Percentiles rank a stretch among this genome's conserved stretches.
These are phyloP conservation scores for Leccinum olivaceopallidum DNA, from an alignment of 768 basidiomycete genomes.

Conservation along the genomic window DNA sequence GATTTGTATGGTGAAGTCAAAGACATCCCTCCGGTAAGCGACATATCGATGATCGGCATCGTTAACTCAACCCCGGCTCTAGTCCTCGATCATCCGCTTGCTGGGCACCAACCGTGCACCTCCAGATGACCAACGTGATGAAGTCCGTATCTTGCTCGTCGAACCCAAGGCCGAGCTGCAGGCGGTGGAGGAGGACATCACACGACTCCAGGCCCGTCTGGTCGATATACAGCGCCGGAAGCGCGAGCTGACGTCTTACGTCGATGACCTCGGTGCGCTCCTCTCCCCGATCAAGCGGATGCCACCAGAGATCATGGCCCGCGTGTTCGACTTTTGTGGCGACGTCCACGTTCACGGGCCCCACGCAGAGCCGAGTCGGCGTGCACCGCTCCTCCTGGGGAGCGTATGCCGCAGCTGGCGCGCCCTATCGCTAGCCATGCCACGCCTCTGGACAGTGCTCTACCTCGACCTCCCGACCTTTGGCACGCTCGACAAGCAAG, in stretches of 20 bases:
- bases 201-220: conserved; percentile 31
- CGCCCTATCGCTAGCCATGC: conserved; percentile 27
- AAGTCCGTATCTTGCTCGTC: conserved; percentile 25
- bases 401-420: conserved; percentile 33
- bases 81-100: conserved; percentile 34
- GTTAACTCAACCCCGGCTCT: conserved; percentile 8
- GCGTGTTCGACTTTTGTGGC: conserved; percentile 34
- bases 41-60: background rate
- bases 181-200: conserved; percentile 28
- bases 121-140: conserved; percentile 29
- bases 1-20: conserved; percentile 32
- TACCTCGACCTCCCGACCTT: conserved; percentile 32
- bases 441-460: conserved; percentile 33
- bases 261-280: conserved; percentile 35
- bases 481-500: conserved; percentile 23
- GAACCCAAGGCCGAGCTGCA: conserved; percentile 31
- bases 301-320: conserved; percentile 35
- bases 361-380: conserved; percentile 32
- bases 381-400: conserved; percentile 31
- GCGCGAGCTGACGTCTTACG: conserved; percentile 28
- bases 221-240: conserved; percentile 31
- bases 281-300: conserved; percentile 34
- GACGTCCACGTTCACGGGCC: conserved; percentile 29
- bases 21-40: conserved; percentile 30
- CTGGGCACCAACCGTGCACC: conserved; percentile 29